Percentiles rank a stretch among this genome's conserved stretches.
These are phyloP conservation scores for Podila clonocystis DNA, from an alignment of 192 early-diverging fungal genomes.

Conservation along the genomic window DNA sequence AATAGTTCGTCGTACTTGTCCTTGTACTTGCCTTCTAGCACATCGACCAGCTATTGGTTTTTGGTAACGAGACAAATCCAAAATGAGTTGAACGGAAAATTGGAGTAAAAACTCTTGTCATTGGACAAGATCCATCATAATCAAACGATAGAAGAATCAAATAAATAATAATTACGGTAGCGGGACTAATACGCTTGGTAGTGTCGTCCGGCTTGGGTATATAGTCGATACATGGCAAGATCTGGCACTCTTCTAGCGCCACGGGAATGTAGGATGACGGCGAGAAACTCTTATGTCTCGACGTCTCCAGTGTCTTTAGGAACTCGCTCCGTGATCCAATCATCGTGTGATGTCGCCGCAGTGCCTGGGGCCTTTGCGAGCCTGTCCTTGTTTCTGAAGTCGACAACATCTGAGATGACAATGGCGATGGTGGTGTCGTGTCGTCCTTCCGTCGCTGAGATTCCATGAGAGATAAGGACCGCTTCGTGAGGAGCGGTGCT, in stretches of 20 bases:
- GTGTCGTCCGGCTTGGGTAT: slow-evolving; percentile 61
- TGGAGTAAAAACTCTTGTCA: neutral
- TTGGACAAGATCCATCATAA: neutral
- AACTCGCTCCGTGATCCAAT: slow-evolving; percentile 37
- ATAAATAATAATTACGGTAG: slow-evolving; percentile 53
- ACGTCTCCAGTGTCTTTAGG: slow-evolving; percentile 28
- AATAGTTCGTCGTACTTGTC: slow-evolving; percentile 68
- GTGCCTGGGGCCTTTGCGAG: slow-evolving; percentile 1
- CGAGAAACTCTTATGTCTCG: slow-evolving; percentile 7
- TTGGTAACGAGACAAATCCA: neutral
- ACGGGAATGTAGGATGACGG: slow-evolving; percentile 16
- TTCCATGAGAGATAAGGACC: too few species aligned
- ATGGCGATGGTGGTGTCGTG: neutral
- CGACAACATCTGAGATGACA: neutral
- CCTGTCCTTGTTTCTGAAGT: neutral
- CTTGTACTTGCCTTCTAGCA: slow-evolving; percentile 74
- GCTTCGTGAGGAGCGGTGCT: too few species aligned
- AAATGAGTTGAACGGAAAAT: neutral
- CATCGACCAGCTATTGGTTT: slow-evolving; percentile 58
- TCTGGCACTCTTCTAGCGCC: slow-evolving; percentile 57
- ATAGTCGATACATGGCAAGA: slow-evolving; percentile 58
- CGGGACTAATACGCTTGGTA: slow-evolving; percentile 68
- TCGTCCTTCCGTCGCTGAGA: neutral
- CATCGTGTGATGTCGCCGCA: slow-evolving; percentile 45
- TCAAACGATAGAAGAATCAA: neutral